Evolutionary conservation across 1,284 basidiomycete species (phyloP), one percentile per base, ranked within the genome.

Genomic region (Ceratobasidium sp.): DNA sequence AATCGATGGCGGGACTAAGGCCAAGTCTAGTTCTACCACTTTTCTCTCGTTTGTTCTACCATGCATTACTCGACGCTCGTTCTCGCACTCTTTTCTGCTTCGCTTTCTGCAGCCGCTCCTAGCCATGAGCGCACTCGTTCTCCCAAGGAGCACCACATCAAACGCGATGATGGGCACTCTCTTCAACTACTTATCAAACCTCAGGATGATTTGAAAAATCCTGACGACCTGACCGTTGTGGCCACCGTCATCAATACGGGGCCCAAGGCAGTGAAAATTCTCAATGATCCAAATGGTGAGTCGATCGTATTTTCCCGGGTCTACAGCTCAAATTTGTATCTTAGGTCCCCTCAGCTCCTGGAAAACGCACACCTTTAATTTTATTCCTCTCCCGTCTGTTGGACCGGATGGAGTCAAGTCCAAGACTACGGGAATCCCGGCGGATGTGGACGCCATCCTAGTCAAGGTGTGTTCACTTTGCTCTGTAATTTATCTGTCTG

Each of bases 251-350:
- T 67, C 11, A 67, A 67, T 19, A 30, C 19, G 25, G 62, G 62
- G 5, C 0, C 52, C 27, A 49, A 47, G 29, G 53, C 42, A 11
- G 62, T 67, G 19, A 67, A 67, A 19, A 56, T 67, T 21, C 53
- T 67, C 52, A 67, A 67, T 11, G 62, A 67, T n/a, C 62, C 62
- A 5, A 67, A 67, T 39, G 41, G 62, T 67, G 27, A 25, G 53
- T 49, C 5, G 5, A n/a, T 13, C n/a, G 6, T 27, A 9, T 30
- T 9, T 25, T 41, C 30, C 11, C 33, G 33, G 11, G 14, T 30
- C 47, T 19, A 47, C 14, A 6, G n/a, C 27, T 27, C 2, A 14
- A 19, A 67, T 13, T 21, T 6, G 29, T 19, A 25, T 49, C 13
- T 5, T 36, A 67, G 62, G 62, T 19, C 21, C 29, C 5, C 14